These are phyloP conservation scores for Diutina scorzettiae DNA, from an alignment of 1,139 yeast species.

Conservation along the genomic window DNA sequence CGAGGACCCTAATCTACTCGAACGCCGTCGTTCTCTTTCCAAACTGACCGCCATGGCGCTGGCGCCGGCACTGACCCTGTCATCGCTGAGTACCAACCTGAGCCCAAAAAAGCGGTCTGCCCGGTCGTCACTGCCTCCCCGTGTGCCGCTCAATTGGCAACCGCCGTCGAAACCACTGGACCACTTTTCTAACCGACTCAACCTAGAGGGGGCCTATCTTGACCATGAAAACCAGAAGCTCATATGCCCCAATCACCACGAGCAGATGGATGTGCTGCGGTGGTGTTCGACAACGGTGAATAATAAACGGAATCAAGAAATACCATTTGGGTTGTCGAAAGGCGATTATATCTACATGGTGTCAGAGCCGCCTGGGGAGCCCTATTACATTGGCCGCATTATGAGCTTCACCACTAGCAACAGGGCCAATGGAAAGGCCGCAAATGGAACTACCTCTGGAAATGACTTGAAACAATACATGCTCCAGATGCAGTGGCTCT, in stretches of 20 bases:
- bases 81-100: constrained; percentile 5
- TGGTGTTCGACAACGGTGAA: not conserved
- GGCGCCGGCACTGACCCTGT: not conserved
- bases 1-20: constrained; percentile 20
- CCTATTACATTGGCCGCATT: constrained; percentile 78
- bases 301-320: not conserved
- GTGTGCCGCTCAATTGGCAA: constrained; percentile 30
- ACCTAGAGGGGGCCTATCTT: constrained; percentile 24
- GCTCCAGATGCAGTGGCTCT: constrained; percentile 83
- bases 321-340: constrained; percentile 21
- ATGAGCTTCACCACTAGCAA: constrained; percentile 54
- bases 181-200: constrained; percentile 25
- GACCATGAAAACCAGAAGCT: constrained; percentile 21
- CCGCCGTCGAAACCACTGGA: constrained; percentile 20
- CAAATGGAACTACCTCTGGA: not conserved
- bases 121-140: constrained; percentile 1
- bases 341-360: constrained; percentile 75
- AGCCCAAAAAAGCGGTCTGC: constrained; percentile 4
- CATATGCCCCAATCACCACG: constrained; percentile 21
- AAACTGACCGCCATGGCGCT: not conserved
- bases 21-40: not conserved
- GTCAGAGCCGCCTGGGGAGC: constrained; percentile 93
- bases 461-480: constrained; percentile 16
- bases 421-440: not conserved
- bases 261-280: not conserved